These are phyloP conservation scores for Tylopilus sp. DNA, from an alignment of 768 basidiomycete genomes.

Conservation along the genomic window DNA sequence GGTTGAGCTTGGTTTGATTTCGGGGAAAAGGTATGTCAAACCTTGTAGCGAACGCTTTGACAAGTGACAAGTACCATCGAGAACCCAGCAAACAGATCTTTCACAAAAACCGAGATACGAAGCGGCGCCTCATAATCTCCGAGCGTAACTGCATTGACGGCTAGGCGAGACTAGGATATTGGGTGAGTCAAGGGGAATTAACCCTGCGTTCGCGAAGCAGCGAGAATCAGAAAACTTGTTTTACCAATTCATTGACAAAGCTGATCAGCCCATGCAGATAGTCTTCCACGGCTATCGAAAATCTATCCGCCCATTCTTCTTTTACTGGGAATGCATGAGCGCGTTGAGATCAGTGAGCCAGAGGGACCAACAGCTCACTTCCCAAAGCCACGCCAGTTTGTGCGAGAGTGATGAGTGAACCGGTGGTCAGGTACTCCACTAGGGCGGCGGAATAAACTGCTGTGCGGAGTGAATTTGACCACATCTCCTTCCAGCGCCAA, in stretches of 20 bases:
- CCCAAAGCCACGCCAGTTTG: conserved; percentile 56
- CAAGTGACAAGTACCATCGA: conserved; percentile 53
- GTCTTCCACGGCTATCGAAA: conserved; percentile 67
- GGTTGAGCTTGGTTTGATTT: conserved; percentile 54
- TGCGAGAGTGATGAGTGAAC: conserved; percentile 56
- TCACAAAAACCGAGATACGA: conserved; percentile 74
- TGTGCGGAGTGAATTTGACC: conserved; percentile 65
- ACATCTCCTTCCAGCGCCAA: conserved; percentile 86
- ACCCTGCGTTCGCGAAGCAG: background rate
- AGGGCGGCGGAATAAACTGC: conserved; percentile 65
- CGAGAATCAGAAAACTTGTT: conserved; percentile 18
- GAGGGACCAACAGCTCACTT: conserved; percentile 46
- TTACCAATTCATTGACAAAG: conserved; percentile 76
- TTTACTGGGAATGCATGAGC: conserved; percentile 45
- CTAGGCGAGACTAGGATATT: conserved; percentile 60
- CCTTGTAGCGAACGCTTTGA: background rate
- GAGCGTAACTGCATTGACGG: conserved; percentile 79
- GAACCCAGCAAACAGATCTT: conserved; percentile 80
- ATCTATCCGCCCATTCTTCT: conserved; percentile 64
- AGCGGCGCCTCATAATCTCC: conserved; percentile 79
- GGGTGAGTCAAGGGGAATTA: conserved; percentile 6
- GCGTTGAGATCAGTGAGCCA: conserved; percentile 1
- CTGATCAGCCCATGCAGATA: conserved; percentile 79
- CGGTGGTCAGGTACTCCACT: conserved; percentile 57
- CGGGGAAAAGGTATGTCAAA: conserved; percentile 2